These are phyloP conservation scores for Onygena corvina DNA, from an alignment of 2,329 filamentous ascomycete genomes.

Conservation along the genomic window DNA sequence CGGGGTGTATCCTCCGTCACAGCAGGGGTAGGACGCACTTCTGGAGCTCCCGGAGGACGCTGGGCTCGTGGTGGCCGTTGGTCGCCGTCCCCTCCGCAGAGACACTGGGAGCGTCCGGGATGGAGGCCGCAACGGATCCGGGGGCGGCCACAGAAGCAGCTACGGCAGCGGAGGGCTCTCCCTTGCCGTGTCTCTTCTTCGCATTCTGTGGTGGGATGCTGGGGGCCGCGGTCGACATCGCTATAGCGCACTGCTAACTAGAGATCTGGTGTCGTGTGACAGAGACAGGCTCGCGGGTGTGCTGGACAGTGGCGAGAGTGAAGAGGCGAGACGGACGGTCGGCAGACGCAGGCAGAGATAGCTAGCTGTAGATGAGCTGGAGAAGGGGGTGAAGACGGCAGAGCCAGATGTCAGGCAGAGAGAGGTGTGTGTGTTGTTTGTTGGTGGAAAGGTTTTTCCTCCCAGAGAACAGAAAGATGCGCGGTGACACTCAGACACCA, in stretches of 20 bases:
- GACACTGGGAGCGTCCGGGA: conserved; percentile 14
- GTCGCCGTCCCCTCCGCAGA: conserved; percentile 34
- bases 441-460: conserved; percentile 7
- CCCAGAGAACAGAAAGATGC: neutral
- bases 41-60: conserved; percentile 76
- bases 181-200: conserved; percentile 49
- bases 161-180: conserved; percentile 41
- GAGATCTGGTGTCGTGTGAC: conserved; percentile 10
- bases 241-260: conserved; percentile 17
- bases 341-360: conserved; percentile 2
- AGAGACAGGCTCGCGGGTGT: neutral
- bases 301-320: conserved; percentile 10
- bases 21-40: conserved; percentile 48
- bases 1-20: conserved; percentile 9
- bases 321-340: neutral
- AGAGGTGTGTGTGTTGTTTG: conserved; percentile 4
- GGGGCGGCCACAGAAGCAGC: conserved; percentile 36
- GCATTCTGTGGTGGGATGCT: conserved; percentile 56
- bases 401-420: no score
- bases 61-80: conserved; percentile 54
- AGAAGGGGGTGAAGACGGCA: conserved; percentile 3
- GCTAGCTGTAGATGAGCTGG: neutral
- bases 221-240: conserved; percentile 52
- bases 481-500: no score
- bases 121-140: conserved; percentile 29